Evolutionary conservation across 768 basidiomycete genomes (phyloP).

Genomic region (Coprinopsis marcescibilis): DNA sequence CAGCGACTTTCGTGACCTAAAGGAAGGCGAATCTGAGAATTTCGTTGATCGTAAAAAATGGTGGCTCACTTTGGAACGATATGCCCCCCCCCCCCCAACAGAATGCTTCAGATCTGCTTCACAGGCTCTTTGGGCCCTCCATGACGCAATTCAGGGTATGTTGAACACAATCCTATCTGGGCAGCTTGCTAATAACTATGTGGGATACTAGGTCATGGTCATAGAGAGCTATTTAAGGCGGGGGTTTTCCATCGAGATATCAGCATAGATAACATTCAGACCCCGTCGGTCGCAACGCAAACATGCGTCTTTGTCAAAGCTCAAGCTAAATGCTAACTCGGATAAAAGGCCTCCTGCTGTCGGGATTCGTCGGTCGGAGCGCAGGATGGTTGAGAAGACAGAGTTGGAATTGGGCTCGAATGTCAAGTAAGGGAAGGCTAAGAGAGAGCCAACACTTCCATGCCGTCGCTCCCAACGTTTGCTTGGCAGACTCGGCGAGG

Average conservation of each 20-base stretch:
- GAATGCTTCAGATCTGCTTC: neutral
- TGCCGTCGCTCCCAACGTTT: too few relatives aligned
- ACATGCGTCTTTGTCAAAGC: too few relatives aligned
- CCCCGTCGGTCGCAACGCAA: too few relatives aligned
- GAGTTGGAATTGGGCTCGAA: too few relatives aligned
- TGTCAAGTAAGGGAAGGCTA: too few relatives aligned
- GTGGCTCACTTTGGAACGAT: neutral
- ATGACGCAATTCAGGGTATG: slow-evolving; percentile 2
- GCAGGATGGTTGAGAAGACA: too few relatives aligned
- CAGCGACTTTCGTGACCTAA: neutral
- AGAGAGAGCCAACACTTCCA: too few relatives aligned
- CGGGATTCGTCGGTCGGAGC: too few relatives aligned
- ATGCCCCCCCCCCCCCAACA: neutral
- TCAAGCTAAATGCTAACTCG: too few relatives aligned
- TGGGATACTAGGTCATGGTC: neutral
- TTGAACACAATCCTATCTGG: neutral
- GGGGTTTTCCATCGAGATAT: slow-evolving; percentile 14
- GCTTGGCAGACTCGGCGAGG: too few relatives aligned
- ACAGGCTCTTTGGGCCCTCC: neutral
- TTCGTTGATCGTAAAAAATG: neutral
- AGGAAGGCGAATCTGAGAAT: neutral
- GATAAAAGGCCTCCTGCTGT: too few relatives aligned
- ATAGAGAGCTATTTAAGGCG: neutral
- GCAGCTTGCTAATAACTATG: neutral
- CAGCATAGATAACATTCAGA: slow-evolving; percentile 12